phyloP scores from a whole-genome alignment of 176 grass and related monocot species.

The Zizania latifolia region DNA sequence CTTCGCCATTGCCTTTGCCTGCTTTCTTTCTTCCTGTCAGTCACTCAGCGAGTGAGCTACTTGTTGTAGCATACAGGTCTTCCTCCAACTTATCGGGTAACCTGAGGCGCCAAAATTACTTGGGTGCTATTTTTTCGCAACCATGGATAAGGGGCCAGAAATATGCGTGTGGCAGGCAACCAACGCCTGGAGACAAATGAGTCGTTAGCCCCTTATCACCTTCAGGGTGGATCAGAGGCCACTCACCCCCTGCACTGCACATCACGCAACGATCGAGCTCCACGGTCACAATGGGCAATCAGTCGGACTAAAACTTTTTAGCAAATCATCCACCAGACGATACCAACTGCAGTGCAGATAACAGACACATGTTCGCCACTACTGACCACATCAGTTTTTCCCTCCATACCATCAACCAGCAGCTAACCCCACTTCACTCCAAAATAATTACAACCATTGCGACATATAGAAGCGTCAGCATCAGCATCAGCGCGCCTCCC shows the following conservation, averaged over 20 bases:
- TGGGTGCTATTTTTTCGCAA: not conserved
- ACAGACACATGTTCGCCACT: not conserved
- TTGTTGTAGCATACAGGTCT: too few species aligned
- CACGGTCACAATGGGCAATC: not conserved
- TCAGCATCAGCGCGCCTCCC: too few species aligned
- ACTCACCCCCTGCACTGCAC: too few species aligned
- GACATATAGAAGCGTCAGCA: too few species aligned
- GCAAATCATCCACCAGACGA: not conserved
- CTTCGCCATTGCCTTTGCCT: constrained; percentile 60
- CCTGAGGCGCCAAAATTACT: too few species aligned
- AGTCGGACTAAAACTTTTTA: not conserved
- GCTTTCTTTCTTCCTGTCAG: too few species aligned
- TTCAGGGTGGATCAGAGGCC: too few species aligned
- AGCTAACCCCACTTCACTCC: not conserved
- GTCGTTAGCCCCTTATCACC: too few species aligned
- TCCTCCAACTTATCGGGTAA: too few species aligned
- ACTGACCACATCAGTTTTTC: constrained; percentile 3
- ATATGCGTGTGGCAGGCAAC: not conserved
- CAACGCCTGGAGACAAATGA: too few species aligned
- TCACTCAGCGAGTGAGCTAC: too few species aligned
- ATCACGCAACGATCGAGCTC: too few species aligned
- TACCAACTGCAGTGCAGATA: not conserved
- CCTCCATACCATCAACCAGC: not conserved
- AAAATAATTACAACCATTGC: constrained; percentile 30
- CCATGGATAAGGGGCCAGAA: not conserved